Evolutionary conservation across 768 basidiomycete species (phyloP).

Genomic region (Candolleomyces efflorescens): DNA sequence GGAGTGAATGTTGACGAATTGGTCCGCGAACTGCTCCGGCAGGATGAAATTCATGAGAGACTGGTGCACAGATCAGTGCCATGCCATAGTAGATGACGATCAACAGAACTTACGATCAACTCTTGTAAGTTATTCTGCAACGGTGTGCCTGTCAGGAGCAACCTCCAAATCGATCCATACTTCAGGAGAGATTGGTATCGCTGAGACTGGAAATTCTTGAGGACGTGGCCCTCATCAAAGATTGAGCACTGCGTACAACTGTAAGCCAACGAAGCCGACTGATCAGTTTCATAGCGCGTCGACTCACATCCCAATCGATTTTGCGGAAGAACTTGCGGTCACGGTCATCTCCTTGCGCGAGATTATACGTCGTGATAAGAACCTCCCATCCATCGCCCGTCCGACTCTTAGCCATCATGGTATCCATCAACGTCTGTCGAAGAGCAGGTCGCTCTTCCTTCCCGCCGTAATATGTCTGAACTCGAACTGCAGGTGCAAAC

Average conservation of each 20-base stretch:
- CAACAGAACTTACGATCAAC: conserved; percentile 60
- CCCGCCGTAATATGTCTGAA: conserved; percentile 91
- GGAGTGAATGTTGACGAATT: conserved; percentile 76
- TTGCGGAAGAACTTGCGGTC: conserved; percentile 93
- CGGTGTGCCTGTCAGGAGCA: conserved; percentile 93
- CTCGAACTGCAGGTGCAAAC: conserved; percentile 81
- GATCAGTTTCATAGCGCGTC: conserved; percentile 4
- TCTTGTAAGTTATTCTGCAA: conserved; percentile 91
- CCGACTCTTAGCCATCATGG: conserved; percentile 42
- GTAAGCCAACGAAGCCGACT: conserved; percentile 4
- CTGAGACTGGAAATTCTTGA: conserved; percentile 98
- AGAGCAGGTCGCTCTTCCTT: conserved; percentile 80
- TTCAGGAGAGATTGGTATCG: conserved; percentile 87
- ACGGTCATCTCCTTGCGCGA: conserved; percentile 84
- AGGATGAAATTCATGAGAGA: conserved; percentile 98
- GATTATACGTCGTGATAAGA: conserved; percentile 92
- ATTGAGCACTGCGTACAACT: conserved; percentile 65
- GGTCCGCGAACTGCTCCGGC: conserved; percentile 79
- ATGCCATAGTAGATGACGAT: not conserved
- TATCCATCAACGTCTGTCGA: conserved; percentile 66
- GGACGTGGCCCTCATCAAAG: conserved; percentile 94
- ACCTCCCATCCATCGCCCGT: conserved; percentile 80
- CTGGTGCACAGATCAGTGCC: conserved; percentile 36
- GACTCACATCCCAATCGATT: conserved; percentile 86
- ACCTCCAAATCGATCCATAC: conserved; percentile 83